These are phyloP conservation scores for Picochlorum sp. DNA, from an alignment of 139 green algal species.

Conservation along the genomic window DNA sequence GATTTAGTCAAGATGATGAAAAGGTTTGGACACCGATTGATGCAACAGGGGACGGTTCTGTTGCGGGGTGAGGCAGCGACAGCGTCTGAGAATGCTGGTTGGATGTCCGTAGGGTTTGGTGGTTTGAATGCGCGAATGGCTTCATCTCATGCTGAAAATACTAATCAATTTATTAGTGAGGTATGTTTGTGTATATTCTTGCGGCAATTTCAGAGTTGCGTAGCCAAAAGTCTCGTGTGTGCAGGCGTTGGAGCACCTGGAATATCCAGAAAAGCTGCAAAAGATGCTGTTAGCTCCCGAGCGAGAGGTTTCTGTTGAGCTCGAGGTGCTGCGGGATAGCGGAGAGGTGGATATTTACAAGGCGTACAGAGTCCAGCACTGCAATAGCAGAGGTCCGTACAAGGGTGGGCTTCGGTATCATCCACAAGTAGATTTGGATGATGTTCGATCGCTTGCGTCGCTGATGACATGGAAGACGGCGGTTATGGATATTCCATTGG, in stretches of 20 bases:
- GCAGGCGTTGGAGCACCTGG: constrained; percentile 22
- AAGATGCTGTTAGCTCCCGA: constrained; percentile 68
- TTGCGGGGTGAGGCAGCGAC: too few species aligned
- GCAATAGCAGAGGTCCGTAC: constrained; percentile 78
- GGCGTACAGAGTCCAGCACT: constrained; percentile 82
- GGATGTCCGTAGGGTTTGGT: not conserved
- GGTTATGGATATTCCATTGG: constrained; percentile 91
- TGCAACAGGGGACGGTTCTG: too few species aligned
- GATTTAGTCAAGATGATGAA: too few species aligned
- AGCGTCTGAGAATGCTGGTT: not conserved
- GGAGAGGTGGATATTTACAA: constrained; percentile 64
- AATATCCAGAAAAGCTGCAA: constrained; percentile 69
- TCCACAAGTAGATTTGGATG: constrained; percentile 64
- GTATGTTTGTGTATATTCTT: constrained; percentile 15
- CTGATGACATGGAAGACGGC: constrained; percentile 98
- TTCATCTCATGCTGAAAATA: constrained; percentile 56
- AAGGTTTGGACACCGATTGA: too few species aligned
- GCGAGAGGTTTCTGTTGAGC: constrained; percentile 66
- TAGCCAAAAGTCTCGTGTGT: not conserved
- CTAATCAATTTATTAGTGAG: constrained; percentile 68
- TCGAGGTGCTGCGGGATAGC: constrained; percentile 66
- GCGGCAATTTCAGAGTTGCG: not conserved
- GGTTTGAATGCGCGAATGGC: not conserved
- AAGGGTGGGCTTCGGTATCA: constrained; percentile 78
- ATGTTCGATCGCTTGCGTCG: constrained; percentile 54